Evolutionary conservation across 164 flowering plant species (phyloP).

Genomic region (Dillenia turbinata): DNA sequence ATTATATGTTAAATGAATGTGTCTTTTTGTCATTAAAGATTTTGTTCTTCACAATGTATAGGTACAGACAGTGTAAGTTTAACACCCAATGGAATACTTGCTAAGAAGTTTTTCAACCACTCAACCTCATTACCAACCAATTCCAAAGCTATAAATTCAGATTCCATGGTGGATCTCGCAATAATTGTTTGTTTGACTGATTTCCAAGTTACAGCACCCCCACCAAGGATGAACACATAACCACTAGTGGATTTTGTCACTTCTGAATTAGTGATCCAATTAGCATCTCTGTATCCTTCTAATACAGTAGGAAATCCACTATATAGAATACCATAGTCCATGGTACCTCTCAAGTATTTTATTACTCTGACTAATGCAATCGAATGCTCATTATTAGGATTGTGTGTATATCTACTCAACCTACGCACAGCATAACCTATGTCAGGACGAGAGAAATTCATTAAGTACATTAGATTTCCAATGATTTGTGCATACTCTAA

Average conservation of each 20-base stretch:
- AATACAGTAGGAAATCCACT: too few species aligned
- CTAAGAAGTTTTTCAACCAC: not conserved
- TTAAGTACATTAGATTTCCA: too few species aligned
- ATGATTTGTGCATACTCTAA: too few species aligned
- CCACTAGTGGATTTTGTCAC: slow-evolving; percentile 1
- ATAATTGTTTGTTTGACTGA: not conserved
- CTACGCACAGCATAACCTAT: too few species aligned
- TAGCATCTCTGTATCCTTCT: too few species aligned
- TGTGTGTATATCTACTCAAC: too few species aligned
- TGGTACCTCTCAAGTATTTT: too few species aligned
- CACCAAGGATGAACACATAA: not conserved
- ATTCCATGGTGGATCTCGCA: not conserved
- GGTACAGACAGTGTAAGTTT: not conserved
- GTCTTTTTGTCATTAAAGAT: not conserved
- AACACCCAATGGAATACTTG: not conserved
- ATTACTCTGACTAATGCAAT: too few species aligned
- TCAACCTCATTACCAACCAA: not conserved
- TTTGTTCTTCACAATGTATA: not conserved
- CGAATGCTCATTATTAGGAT: too few species aligned
- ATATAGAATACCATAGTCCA: too few species aligned
- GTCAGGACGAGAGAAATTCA: too few species aligned
- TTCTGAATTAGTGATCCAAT: not conserved
- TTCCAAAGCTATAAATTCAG: slow-evolving; percentile 1
- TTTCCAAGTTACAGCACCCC: slow-evolving; percentile 1
- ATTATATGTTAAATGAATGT: not conserved